Evolutionary conservation across 345 rosid species (phyloP), one percentile per base, ranked within the genome.

Genomic region (Pistacia vera): DNA sequence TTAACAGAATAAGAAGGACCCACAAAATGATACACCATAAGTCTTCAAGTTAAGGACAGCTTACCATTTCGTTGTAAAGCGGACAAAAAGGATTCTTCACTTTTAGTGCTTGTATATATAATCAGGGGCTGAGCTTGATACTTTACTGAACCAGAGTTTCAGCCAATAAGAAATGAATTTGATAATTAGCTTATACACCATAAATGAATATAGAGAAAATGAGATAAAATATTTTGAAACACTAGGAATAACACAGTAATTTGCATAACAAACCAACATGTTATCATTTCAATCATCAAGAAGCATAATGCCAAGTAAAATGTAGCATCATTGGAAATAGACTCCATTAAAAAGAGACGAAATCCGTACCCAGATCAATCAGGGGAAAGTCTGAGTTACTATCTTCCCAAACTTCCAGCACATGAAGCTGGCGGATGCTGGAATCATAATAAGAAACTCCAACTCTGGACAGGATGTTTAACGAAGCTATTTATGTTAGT

Each of bases 401-500:
- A 81, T 92, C 99, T 81, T 95, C 99, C 98, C 97, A 95, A 80
- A 85, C 83, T 89, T 95, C 99, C 79, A 93, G 87, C 76, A 93
- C 97, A 80, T 93, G 84, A 80, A 95, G 97, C 84, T 93, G 93
- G 77, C 97, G 91, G 78, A 84, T 76, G 79, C 89, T 86, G 72
- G 87, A 82, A 84, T 93, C 99, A 56, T 95, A 95, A 80, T 95
- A 95, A 67, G 99, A 81, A 84, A 95, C 76, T 77, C 99, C 99
- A 76, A 93, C 84, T 77, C 99, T 95, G 86, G 48, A 30, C 8
- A 63, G 1, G 51, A 36, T 75, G 17, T 48, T 48, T 63, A 49
- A 35, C 56, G 60, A 59, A 51, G n/a, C 18, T 77, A 41, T 9
- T 33, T 35, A 69, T 36, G 33, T 17, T 22, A 52, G 64, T 58